Evolutionary conservation across 345 rosid genomes (phyloP), one percentile per base, ranked within the genome.

Genomic region (Lepidium didymum): DNA sequence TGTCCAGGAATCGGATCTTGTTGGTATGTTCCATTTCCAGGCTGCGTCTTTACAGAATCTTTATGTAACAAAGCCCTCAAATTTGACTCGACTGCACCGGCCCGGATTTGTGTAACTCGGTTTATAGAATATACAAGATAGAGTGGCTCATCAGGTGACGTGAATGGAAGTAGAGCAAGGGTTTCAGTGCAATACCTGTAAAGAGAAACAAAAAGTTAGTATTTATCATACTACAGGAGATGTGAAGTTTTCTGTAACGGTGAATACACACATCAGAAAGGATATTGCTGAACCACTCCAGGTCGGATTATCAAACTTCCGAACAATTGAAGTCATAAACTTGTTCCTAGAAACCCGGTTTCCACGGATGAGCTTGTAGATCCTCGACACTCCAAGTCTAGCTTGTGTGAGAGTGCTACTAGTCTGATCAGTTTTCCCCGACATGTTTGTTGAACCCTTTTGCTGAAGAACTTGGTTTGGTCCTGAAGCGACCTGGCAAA

Each of bases 101-200:
- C 92, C 68, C 99, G 85, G 51, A 91, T 93, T 82, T 91, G 99
- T 66, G 89, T 79, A 55, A 95, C 80, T 81, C 99, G 88, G 80
- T 95, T 95, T 76, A 95, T 89, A 21, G 93, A 46, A 68, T 91
- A 91, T 49, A 95, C 79, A 79, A 95, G 79, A 85, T 95, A 89
- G 64, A 95, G 96, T 2, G 99, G 99, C 70, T 95, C 99, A 79
- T 95, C 99, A n/a, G 95, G 97, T 35, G 78, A 56, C 58, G 99
- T 83, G 76, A 95, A 95, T 27, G 97, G 99, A 63, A 95, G 85
- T 62, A 83, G 78, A 54, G 96, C 97, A 79, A 95, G 97, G 56
- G 90, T 83, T 77, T 95, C 99, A 34, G 97, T 86, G 81, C 99
- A 95, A 75, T 91, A 88, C 96, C 99, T 95, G 85, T 52, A 31